Base-by-base conservation (phyloP, 768 basidiomycete species). In the Tephrocybe sp. region DNA sequence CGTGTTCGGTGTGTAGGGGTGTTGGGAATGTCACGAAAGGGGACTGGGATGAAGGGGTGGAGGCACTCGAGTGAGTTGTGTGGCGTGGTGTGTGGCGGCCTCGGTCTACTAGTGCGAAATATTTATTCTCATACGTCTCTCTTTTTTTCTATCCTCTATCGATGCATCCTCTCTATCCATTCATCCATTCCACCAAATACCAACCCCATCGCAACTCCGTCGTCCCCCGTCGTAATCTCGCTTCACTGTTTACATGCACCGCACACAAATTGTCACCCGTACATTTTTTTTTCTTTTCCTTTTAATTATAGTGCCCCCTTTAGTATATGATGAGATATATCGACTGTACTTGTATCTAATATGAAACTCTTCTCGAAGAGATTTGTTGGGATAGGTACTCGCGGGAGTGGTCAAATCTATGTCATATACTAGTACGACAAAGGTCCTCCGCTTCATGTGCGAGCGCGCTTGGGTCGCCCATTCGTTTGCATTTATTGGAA, bases 1-100 rank as follows among this genome's bases (percentile, higher is more conserved):
- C 79, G 15, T 91, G 89, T 63, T 83, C 86, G 1, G 76, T 86
- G 6, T 91, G 89, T 59, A 65, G 87, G 41, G 75, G 75, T 31
- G 70, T 72, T n/a, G 89, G 89, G 13, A 71, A 65, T 48, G 74
- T 90, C 16, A 69, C 72, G 29, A 74, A 73, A 61, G 69, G 62
- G 12, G 85, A 86, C 37, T 91, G 88, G 88, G 69, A 71, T 23
- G 68, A 69, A 50, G 75, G 75, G 49, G 69, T 70, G 19, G 40
- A 45, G 47, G 68, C 67, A 7, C 50, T 64, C 30, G 53, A 27
- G 9, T 30, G 27, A 29, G 27, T 11, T 5, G 27, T 5, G 15
- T 25, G 10, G 22, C 21, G 22, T 24, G 21, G 22, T 30, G 16
- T 16, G 11, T 29, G 13, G 13, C n/a, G 24, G 8, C n/a, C 15